Base-by-base conservation (phyloP, 2,329 filamentous ascomycete genomes). In the Beauveria bassiana region DNA sequence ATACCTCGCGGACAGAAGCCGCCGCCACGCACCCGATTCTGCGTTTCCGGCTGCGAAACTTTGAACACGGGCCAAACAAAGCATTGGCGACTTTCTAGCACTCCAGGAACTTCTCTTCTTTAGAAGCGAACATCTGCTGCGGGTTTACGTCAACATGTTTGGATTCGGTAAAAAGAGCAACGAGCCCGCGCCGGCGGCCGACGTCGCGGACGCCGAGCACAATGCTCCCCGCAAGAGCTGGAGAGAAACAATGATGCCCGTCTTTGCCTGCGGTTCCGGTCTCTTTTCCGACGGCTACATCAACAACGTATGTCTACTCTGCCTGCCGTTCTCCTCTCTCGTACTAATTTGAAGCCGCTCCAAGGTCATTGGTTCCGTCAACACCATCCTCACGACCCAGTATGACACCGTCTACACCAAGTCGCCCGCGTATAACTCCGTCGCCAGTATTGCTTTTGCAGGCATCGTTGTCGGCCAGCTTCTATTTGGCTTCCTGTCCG, bases 231-330 rank as follows among this genome's bases (percentile, higher is more conserved):
- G 26, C 22, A 64, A 64, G 45, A 45, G 45, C 34, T 64, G 61
- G 50, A 31, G 45, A 38, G 49, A 61, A 22, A 42, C 47, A 12
- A 62, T 58, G 53, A 46, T 83, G 81, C 91, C 92, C 16, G 89
- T 91, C 1, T 87, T 96, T 67, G 92, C 92, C 50, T 96, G 91
- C 70, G 93, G 93, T 65, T 90, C 92, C 56, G 93, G 93, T 69
- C 81, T 96, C 2, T 96, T 96, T 74, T 92, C 88, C 24, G 93
- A 96, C 73, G 93, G 93, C 16, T 96, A 96, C 73, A 84, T 96
- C 71, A 96, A 96, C 75, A 91, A 90, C 69, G 90, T 91, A 75
- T 64, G 72, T 62, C 31, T 38, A 38, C 26, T 28, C 8, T 2
- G 8, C 24, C 45, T 28, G 8, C 2, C 1, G 10, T 31, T 1